phyloP scores from a whole-genome alignment of 2,329 filamentous ascomycete genomes.

The Chlorencoelia australis region DNA sequence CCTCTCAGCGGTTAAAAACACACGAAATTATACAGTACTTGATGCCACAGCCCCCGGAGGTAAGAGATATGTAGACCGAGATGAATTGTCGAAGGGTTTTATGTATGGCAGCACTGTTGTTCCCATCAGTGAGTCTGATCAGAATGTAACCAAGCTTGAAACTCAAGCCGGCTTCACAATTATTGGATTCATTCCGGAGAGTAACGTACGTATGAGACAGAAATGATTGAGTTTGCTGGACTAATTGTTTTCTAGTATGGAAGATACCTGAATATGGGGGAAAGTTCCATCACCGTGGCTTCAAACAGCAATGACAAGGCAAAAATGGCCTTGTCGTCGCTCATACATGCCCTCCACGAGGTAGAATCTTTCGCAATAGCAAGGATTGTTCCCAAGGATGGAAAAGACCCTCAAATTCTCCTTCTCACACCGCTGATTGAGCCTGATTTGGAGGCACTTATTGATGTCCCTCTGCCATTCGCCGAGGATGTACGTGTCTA shows the following conservation, averaged over 20 bases:
- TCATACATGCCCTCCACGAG: conserved; percentile 81
- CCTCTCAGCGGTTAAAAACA: conserved; percentile 62
- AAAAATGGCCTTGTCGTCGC: conserved; percentile 73
- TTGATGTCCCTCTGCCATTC: conserved; percentile 86
- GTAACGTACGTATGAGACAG: conserved; percentile 45
- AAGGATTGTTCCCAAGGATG: conserved; percentile 74
- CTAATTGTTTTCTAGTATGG: conserved; percentile 50
- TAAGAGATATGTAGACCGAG: conserved; percentile 71
- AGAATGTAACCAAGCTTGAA: conserved; percentile 80
- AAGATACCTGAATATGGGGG: conserved; percentile 76
- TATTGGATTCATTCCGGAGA: conserved; percentile 70
- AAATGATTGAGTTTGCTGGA: background rate
- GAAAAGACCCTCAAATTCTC: conserved; percentile 65
- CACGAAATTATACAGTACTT: conserved; percentile 71
- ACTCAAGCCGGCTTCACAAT: conserved; percentile 68
- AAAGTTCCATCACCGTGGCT: conserved; percentile 66
- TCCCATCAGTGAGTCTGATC: conserved; percentile 75
- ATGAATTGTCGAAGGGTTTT: conserved; percentile 85
- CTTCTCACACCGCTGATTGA: conserved; percentile 75
- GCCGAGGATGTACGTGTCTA: conserved; percentile 88
- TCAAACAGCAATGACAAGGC: conserved; percentile 73
- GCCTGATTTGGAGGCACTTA: conserved; percentile 68
- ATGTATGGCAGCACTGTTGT: conserved; percentile 90
- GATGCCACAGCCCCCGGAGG: conserved; percentile 66
- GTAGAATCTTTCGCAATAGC: conserved; percentile 79